Evolutionary conservation across 805 yeast genomes (phyloP).

Genomic region (Ogataea populi-albae): DNA sequence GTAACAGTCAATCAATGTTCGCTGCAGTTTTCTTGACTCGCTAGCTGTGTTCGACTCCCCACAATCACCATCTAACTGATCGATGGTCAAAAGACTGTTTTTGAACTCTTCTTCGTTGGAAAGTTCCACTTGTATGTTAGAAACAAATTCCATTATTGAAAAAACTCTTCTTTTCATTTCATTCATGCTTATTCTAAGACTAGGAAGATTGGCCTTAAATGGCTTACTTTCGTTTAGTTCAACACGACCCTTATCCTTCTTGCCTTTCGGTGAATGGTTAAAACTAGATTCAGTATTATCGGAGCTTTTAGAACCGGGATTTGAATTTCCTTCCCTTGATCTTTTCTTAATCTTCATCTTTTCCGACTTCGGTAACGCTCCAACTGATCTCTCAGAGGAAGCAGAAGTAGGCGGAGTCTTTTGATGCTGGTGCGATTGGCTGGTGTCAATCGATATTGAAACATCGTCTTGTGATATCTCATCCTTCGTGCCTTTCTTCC

Average conservation of each 20-base stretch:
- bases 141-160: constrained; percentile 87
- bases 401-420: constrained; percentile 22
- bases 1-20: constrained; percentile 46
- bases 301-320: too few relatives aligned
- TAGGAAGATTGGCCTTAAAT: constrained; percentile 80
- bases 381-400: constrained; percentile 13
- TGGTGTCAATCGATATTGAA: constrained; percentile 10
- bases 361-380: constrained; percentile 18
- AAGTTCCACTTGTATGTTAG: constrained; percentile 81
- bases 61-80: constrained; percentile 35
- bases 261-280: constrained; percentile 11
- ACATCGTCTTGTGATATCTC: constrained; percentile 19
- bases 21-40: constrained; percentile 32
- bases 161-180: constrained; percentile 88
- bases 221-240: constrained; percentile 61
- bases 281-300: not conserved
- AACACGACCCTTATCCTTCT: constrained; percentile 19
- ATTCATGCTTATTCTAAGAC: constrained; percentile 64
- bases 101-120: constrained; percentile 68
- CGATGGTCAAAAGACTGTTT: constrained; percentile 26
- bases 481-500: constrained; percentile 23
- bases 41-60: constrained; percentile 13
- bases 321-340: constrained; percentile 9
- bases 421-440: constrained; percentile 11
- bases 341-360: constrained; percentile 19